Percentiles rank a stretch among this genome's conserved stretches.
Evolutionary conservation across 768 basidiomycete species (phyloP).

Genomic region (Pholiota microspora): DNA sequence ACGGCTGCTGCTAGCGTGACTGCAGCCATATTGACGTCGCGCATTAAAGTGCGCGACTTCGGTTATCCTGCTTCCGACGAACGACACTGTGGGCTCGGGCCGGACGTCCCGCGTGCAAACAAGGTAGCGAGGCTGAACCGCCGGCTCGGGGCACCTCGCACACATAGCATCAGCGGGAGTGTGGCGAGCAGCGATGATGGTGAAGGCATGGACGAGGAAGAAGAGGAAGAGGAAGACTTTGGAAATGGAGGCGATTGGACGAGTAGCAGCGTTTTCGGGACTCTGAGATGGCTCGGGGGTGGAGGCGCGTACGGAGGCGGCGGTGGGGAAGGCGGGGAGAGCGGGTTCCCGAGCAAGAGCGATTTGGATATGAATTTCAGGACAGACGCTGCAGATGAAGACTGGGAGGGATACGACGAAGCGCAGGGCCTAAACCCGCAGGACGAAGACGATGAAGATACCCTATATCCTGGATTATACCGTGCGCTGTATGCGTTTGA

Average conservation of each 20-base stretch:
- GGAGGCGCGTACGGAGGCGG: constrained; percentile 25
- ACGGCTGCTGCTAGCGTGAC: background rate
- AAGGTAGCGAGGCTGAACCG: constrained; percentile 31
- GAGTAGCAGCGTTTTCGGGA: constrained; percentile 27
- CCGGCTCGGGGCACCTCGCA: constrained; percentile 22
- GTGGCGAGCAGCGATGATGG: constrained; percentile 25
- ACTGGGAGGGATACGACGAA: constrained; percentile 8
- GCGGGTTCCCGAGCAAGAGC: constrained; percentile 39
- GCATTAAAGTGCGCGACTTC: constrained; percentile 45
- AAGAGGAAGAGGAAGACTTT: constrained; percentile 22
- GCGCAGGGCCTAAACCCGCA: too few species aligned
- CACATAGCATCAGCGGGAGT: constrained; percentile 11
- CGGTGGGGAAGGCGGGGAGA: constrained; percentile 13
- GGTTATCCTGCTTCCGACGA: constrained; percentile 33
- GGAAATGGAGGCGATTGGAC: constrained; percentile 23
- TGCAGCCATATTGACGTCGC: too few species aligned
- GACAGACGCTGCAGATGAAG: constrained; percentile 17
- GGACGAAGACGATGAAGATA: constrained; percentile 36
- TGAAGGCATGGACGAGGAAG: constrained; percentile 9
- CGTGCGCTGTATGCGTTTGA: constrained; percentile 77
- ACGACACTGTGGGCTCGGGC: constrained; percentile 37
- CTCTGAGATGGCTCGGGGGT: constrained; percentile 19
- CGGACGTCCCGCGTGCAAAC: constrained; percentile 39
- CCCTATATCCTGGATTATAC: constrained; percentile 68
- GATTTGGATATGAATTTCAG: constrained; percentile 35